Percentiles rank a stretch among this genome's conserved stretches.
Conservation (phyloP, 257 asterid species). For the Ligustrum vulgare region DNA sequence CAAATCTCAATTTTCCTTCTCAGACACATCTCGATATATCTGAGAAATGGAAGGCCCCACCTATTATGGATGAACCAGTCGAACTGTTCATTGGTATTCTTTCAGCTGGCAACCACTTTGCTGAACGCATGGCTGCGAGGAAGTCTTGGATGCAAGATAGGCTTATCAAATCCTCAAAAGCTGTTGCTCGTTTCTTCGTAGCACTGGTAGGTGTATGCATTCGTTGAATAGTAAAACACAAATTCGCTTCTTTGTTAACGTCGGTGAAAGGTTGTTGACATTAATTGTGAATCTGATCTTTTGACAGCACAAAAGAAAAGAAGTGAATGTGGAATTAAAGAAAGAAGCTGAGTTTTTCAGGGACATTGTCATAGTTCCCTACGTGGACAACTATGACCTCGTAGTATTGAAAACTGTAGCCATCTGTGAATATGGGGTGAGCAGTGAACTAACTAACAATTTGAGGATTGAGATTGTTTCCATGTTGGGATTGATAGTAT, state of each 20-base stretch:
- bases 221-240: conserved; percentile 2
- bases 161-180: conserved; percentile 67
- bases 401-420: conserved; percentile 94
- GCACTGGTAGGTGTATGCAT: conserved; percentile 68
- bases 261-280: conserved; percentile 14
- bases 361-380: conserved; percentile 88
- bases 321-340: conserved; percentile 67
- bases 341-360: conserved; percentile 95
- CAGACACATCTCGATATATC: conserved; percentile 88
- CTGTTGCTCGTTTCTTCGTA: conserved; percentile 88
- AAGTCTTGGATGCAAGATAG: conserved; percentile 92
- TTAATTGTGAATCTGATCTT: conserved; percentile 23
- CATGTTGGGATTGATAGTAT: conserved; percentile 1
- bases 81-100: conserved; percentile 89
- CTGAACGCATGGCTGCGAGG: conserved; percentile 95
- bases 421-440: conserved; percentile 91
- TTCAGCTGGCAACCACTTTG: conserved; percentile 96
- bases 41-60: conserved; percentile 80
- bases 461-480: conserved; percentile 14
- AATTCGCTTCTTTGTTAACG: neutral
- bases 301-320: conserved; percentile 76
- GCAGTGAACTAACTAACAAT: conserved; percentile 26
- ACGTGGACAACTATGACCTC: conserved; percentile 90
- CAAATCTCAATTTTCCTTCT: conserved; percentile 91
- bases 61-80: conserved; percentile 52